A percentile compares a stretch with the other conserved stretches of the same genome.
These are phyloP conservation scores for Boletellus ananas DNA, from an alignment of 768 basidiomycete species.

Conservation along the genomic window DNA sequence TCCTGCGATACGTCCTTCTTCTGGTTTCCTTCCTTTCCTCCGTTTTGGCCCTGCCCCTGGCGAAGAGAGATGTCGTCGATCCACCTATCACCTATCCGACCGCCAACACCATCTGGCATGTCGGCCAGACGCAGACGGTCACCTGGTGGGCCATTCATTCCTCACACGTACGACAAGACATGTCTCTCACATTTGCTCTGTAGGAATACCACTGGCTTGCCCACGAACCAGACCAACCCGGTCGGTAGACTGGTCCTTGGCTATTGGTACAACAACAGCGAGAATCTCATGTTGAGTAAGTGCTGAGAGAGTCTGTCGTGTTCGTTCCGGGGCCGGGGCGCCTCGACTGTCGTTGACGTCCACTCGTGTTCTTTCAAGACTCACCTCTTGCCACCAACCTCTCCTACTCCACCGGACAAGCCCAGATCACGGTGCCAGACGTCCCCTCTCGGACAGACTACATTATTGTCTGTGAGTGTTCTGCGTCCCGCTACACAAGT, in stretches of 20 bases:
- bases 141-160: slow-evolving; percentile 40
- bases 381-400: slow-evolving; percentile 35
- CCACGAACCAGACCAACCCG: slow-evolving; percentile 28
- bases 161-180: slow-evolving; percentile 19
- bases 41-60: slow-evolving; percentile 32
- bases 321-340: not conserved
- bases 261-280: slow-evolving; percentile 26
- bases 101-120: slow-evolving; percentile 40
- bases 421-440: slow-evolving; percentile 33
- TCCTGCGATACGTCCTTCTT: slow-evolving; percentile 23
- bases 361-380: slow-evolving; percentile 19
- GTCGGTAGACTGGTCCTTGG: slow-evolving; percentile 31
- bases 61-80: slow-evolving; percentile 41
- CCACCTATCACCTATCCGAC: slow-evolving; percentile 47
- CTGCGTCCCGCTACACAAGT: no score
- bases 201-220: slow-evolving; percentile 21
- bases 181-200: slow-evolving; percentile 27
- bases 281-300: slow-evolving; percentile 31
- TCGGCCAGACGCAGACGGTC: slow-evolving; percentile 43
- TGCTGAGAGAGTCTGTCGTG: not conserved
- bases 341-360: not conserved
- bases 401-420: slow-evolving; percentile 30
- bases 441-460: slow-evolving; percentile 32
- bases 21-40: slow-evolving; percentile 17
- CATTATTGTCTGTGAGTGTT: slow-evolving; percentile 36